Percentiles rank a stretch among this genome's conserved stretches.
Conservation (phyloP, 1,284 basidiomycete genomes). For the Ceratobasidium sp. region DNA sequence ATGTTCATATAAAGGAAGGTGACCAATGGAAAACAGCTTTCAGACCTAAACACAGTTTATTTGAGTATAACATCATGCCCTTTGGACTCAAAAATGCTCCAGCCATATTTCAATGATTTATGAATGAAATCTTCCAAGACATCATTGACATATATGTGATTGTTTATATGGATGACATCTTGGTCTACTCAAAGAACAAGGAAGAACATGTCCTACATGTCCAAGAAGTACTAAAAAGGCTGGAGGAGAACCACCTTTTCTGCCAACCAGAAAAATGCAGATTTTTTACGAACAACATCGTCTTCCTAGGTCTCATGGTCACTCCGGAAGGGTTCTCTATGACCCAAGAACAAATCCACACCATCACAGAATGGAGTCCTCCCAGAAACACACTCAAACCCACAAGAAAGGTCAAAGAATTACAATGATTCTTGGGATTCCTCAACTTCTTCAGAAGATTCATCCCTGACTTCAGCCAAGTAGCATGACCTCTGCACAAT, state of each 20-base stretch:
- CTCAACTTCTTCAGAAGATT: conserved; percentile 44
- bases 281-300: not conserved
- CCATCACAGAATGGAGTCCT: conserved; percentile 48
- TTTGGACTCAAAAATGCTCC: conserved; percentile 55
- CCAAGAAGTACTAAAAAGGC: conserved; percentile 43
- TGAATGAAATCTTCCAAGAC: conserved; percentile 42
- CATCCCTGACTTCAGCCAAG: conserved; percentile 47
- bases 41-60: conserved; percentile 50
- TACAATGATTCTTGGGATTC: conserved; percentile 50
- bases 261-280: conserved; percentile 28
- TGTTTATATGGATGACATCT: conserved; percentile 52
- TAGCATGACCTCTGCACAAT: conserved; percentile 45
- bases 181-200: conserved; percentile 52
- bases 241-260: conserved; percentile 40
- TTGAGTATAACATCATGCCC: conserved; percentile 53
- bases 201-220: conserved; percentile 50
- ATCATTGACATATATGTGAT: conserved; percentile 42
- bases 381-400: conserved; percentile 45
- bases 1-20: conserved; percentile 45
- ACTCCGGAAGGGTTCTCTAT: conserved; percentile 41
- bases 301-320: conserved; percentile 33
- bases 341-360: conserved; percentile 47
- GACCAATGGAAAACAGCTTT: conserved; percentile 52
- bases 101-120: conserved; percentile 49
- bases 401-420: conserved; percentile 45